Evolutionary conservation across 192 early-diverging fungal genomes (phyloP).

Genomic region (Backusella morwellensis): DNA sequence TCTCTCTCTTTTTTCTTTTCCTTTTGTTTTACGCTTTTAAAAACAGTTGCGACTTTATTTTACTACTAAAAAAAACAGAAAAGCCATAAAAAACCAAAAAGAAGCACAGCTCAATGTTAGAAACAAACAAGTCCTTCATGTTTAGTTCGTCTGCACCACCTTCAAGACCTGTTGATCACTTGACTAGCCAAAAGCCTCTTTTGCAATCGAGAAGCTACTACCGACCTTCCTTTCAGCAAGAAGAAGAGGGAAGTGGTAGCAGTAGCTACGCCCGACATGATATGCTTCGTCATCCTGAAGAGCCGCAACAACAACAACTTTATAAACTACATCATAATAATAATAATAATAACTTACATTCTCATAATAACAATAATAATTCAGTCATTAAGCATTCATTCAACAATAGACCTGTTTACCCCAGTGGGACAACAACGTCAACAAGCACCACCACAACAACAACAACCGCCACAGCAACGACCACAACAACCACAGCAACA

Average conservation of each 20-base stretch:
- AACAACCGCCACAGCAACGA: not conserved
- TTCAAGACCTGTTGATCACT: slow-evolving; percentile 9
- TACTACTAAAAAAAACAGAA: not conserved
- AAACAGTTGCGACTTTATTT: not conserved
- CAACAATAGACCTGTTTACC: slow-evolving; percentile 3
- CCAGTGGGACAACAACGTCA: not conserved
- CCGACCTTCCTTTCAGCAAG: not conserved
- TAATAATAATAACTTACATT: not conserved
- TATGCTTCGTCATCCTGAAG: slow-evolving; percentile 3
- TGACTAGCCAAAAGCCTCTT: slow-evolving; percentile 5
- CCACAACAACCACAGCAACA: not conserved
- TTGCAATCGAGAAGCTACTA: slow-evolving; percentile 3
- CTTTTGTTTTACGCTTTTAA: not conserved
- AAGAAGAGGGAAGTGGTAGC: not conserved
- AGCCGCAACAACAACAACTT: not conserved
- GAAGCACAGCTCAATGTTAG: slow-evolving; percentile 14
- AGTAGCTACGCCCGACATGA: not conserved
- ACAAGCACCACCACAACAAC: not conserved
- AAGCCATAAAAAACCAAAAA: not conserved
- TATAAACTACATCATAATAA: not conserved
- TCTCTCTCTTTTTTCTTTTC: not conserved
- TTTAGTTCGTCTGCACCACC: slow-evolving; percentile 15
- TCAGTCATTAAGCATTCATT: slow-evolving; percentile 4
- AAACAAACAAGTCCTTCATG: slow-evolving; percentile 24
- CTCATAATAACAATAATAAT: not conserved